phyloP scores from a whole-genome alignment of 768 basidiomycete species.

The Suillus tomentosus region DNA sequence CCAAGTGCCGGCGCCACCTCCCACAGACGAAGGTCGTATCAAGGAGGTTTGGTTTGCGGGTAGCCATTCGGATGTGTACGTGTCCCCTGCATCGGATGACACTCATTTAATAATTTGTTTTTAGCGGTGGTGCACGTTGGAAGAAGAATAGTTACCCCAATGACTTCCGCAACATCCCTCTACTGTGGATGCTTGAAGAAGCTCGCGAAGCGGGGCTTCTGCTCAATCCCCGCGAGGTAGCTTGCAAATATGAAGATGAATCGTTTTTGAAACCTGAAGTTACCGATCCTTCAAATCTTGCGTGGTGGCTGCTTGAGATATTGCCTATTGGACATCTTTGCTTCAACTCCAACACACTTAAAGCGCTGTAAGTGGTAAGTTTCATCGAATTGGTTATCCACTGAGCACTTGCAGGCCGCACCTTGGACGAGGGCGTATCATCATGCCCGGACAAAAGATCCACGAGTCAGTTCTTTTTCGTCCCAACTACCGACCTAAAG shows the following conservation, averaged over 20 bases:
- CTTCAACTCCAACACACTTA: background rate
- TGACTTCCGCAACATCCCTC: constrained; percentile 11
- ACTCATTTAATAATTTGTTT: constrained; percentile 28
- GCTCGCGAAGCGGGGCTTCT: constrained; percentile 22
- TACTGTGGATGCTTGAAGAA: constrained; percentile 29
- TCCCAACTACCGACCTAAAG: constrained; percentile 7
- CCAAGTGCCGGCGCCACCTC: background rate
- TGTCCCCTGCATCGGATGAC: background rate
- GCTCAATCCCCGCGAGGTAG: constrained; percentile 9
- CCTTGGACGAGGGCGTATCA: constrained; percentile 4
- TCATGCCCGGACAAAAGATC: constrained; percentile 11
- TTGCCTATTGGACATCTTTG: background rate
- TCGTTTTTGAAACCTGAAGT: background rate
- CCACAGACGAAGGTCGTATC: constrained; percentile 13
- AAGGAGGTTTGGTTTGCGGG: constrained; percentile 34
- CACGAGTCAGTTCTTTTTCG: constrained; percentile 10
- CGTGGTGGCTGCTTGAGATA: constrained; percentile 7
- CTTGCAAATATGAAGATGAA: background rate
- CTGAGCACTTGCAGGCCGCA: background rate
- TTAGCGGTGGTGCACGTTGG: background rate
- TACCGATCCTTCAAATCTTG: background rate
- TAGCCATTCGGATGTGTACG: constrained; percentile 28
- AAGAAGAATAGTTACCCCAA: background rate
- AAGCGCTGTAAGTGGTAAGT: background rate
- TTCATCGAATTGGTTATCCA: background rate